Evolutionary conservation across 116 monocot genomes (phyloP), one percentile per base, ranked within the genome.

Genomic region (Dioscorea cayenensis): DNA sequence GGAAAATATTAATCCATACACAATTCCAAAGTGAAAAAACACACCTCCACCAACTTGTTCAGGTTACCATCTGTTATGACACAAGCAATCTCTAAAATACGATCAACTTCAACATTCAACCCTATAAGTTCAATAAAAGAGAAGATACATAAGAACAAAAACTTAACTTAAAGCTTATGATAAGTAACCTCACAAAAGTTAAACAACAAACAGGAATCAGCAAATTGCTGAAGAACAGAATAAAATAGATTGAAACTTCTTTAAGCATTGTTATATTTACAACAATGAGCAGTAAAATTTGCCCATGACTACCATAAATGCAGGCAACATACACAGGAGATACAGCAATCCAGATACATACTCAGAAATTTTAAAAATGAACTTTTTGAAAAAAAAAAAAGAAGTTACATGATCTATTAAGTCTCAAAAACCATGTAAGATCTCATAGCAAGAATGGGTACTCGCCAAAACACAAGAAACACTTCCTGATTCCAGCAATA

Each of bases 21-120:
- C 11, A 55, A 16, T 55, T 22, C 7, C 36, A 52, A 18, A 25
- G 22, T 18, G 18, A 73, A 55, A 7, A 22, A 51, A 55, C 6
- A 65, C 28, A 97, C 97, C 88, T 99, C 92, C 10, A 97, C 28
- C 62, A 74, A 82, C 64, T 86, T 88, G 68, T 72, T 83, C 64
- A 97, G 80, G 38, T 81, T 88, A 73, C 97, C 93, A 76, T 97
- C 88, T 62, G 97, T 97, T 77, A 97, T 73, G 66, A 97, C 65
- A 85, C 97, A 97, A 78, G 97, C 93, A 68, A 97, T 97, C 83
- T 97, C 97, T 76, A 97, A 78, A 80, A 93, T 92, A 49, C 90
- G 80, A 63, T 97, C 97, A 73, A 81, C 79, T 80, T 90, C 81
- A 77, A 93, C 75, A 84, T 90, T 61, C 80, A 97, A 76, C 72